Base-by-base conservation (phyloP, 495 filamentous ascomycete species). In the Astrocystis sublimbata region DNA sequence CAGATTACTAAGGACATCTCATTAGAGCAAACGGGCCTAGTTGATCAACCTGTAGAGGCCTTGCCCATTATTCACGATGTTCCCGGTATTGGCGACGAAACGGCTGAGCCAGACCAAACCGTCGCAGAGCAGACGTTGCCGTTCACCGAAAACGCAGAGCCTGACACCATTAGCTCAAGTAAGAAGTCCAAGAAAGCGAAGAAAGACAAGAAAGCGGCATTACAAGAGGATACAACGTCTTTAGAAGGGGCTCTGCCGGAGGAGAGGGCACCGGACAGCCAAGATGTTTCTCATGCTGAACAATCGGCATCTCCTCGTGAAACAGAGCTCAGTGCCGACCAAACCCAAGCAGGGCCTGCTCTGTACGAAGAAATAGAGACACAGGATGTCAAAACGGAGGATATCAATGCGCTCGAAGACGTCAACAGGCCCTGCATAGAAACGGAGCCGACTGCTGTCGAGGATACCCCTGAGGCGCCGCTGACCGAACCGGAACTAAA, bases 111-210 rank as follows among this genome's bases (percentile, higher is more conserved):
- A 26, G 55, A 31, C 10, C 36, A 36, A 15, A 13, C 19, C 19
- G 15, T 13, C 23, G 15, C n/a, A 33, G 35, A 19, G 8, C 35
- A 28, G 23, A 9, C 31, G 9, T 24, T 24, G 30, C 59, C 31
- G 24, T 2, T 35, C 38, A 28, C 57, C 42, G 63, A 43, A 36
- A 58, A 51, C 13, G 19, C 49, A 28, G 26, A 4, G 28, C 49
- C 56, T 31, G 57, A 65, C 23, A 36, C 17, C 19, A 53, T 51
- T 43, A 62, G 35, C 28, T 57, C 64, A n/a, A 52, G 17, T 60
- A 67, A 65, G 47, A 56, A 62, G 59, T 62, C 49, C 36, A 43
- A 67, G 38, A 53, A 62, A 24, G 26, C 10, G 19, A 60, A 59
- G 46, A 53, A 68, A 47, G 56, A 47, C 40, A 54, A 70, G 47